Base-by-base conservation (phyloP, 805 yeast species). In the Jamesozyma rosinii region DNA sequence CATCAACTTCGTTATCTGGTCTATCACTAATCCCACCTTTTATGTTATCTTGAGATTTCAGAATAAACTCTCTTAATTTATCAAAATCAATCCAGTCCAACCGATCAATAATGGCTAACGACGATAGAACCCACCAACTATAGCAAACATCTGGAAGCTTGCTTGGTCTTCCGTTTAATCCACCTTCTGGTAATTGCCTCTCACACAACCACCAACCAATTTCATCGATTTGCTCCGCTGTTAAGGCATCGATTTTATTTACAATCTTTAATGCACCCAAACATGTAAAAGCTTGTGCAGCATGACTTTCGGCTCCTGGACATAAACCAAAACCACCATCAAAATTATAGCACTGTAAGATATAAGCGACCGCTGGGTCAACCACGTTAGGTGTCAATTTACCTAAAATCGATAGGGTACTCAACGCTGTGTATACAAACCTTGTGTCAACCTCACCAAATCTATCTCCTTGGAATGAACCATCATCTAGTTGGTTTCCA, bases 91-190 rank as follows among this genome's bases (percentile, higher is more conserved):
- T 82, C 88, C 95, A 88, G 49, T 83, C 75, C 17, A 79, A 60
- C 48, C 75, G 78, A 0, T 67, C 75, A 18, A 90, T 68, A 31
- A 86, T 79, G 0, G 83, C 73, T 44, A 89, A 64, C 2, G 87
- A 74, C 1, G 94, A 81, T 19, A 88, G 61, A 9, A 88, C 95
- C 99, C 99, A 92, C 95, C 97, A 92, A 53, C 92, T 80, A 60
- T 92, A 92, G 59, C 99, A 92, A n/a, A 86, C 95, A 63, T 92
- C 99, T 0, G 97, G 95, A 17, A 87, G 66, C 59, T 92, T 92
- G 46, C 92, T 95, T 0, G 97, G 96, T 40, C 99, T 74, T 0
- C 99, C 99, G 58, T 92, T 92, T 43, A 92, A 70, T 0, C 99
- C 99, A 5, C 99, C 99, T 24, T 73, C 73, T 15, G 66, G 68